phyloP scores from a whole-genome alignment of 2,329 filamentous ascomycete species.

The Curvularia verruculosa region DNA sequence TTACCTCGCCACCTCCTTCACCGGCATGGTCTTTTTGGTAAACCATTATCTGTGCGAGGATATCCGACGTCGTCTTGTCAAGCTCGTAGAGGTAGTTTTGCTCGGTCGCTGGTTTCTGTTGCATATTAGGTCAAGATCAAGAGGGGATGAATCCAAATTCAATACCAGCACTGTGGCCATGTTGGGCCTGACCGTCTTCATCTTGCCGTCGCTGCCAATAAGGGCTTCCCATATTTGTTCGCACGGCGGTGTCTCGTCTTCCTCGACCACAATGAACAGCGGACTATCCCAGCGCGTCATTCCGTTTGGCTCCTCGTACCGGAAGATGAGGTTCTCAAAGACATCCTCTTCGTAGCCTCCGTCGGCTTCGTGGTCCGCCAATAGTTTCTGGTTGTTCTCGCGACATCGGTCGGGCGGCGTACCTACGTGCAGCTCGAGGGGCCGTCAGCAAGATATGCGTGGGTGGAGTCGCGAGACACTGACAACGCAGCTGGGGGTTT shows the following conservation, averaged over 20 bases:
- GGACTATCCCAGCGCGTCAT: slow-evolving; percentile 87
- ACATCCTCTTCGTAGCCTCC: slow-evolving; percentile 63
- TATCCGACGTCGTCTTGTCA: slow-evolving; percentile 77
- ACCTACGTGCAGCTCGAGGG: slow-evolving; percentile 62
- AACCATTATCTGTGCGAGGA: slow-evolving; percentile 72
- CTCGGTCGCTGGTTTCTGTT: slow-evolving; percentile 63
- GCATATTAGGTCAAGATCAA: slow-evolving; percentile 4
- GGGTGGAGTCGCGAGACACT: slow-evolving; percentile 28
- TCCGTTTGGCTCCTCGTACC: slow-evolving; percentile 84
- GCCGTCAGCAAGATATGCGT: slow-evolving; percentile 37
- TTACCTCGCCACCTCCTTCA: slow-evolving; percentile 66
- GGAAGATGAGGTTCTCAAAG: slow-evolving; percentile 80
- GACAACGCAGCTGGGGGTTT: slow-evolving; percentile 77
- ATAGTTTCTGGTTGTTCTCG: slow-evolving; percentile 64
- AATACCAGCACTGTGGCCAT: slow-evolving; percentile 70
- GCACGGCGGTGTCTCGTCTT: slow-evolving; percentile 72
- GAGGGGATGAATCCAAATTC: neutral
- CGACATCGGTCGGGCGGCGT: slow-evolving; percentile 62
- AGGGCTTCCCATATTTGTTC: slow-evolving; percentile 77
- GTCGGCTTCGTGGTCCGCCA: slow-evolving; percentile 51
- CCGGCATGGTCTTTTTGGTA: slow-evolving; percentile 68
- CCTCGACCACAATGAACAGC: slow-evolving; percentile 78
- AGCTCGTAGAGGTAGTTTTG: slow-evolving; percentile 80
- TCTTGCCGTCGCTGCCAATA: slow-evolving; percentile 64
- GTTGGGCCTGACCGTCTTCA: slow-evolving; percentile 73